Conservation (phyloP, 176 grass and related monocot species). For the Coix lacrymajobi region DNA sequence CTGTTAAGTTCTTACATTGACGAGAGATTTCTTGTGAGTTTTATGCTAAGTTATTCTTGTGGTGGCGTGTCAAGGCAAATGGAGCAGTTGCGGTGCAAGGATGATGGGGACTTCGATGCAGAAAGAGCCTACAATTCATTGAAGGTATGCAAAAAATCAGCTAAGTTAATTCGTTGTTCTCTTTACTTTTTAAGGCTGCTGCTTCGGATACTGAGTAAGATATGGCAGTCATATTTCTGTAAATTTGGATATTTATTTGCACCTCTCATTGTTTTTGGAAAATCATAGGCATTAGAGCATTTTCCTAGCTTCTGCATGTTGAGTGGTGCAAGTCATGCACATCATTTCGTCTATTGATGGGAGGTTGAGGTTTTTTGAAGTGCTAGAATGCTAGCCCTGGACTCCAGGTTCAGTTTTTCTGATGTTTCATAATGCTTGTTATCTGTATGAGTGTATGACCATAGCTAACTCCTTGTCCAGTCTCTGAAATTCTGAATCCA, state of each 20-base stretch:
- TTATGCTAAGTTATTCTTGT: slow-evolving; percentile 14
- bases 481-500: background rate
- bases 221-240: background rate
- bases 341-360: background rate
- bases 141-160: slow-evolving; percentile 28
- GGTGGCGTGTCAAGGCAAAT: slow-evolving; percentile 36
- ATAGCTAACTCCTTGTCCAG: background rate
- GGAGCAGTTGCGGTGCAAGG: slow-evolving; percentile 34
- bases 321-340: background rate
- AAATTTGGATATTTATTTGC: background rate
- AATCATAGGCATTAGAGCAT: background rate
- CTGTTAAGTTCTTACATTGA: background rate
- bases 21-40: background rate
- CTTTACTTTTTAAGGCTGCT: background rate
- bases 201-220: slow-evolving; percentile 3
- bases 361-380: background rate
- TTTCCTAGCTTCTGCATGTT: background rate
- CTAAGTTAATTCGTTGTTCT: background rate
- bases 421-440: slow-evolving; percentile 9
- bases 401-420: background rate
- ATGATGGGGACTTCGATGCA: slow-evolving; percentile 31
- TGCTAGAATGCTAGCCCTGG: background rate
- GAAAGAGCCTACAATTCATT: slow-evolving; percentile 27
- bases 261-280: background rate
- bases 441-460: background rate